These are phyloP conservation scores for Pichia sp. DNA, from an alignment of 1,139 yeast species.

Conservation along the genomic window DNA sequence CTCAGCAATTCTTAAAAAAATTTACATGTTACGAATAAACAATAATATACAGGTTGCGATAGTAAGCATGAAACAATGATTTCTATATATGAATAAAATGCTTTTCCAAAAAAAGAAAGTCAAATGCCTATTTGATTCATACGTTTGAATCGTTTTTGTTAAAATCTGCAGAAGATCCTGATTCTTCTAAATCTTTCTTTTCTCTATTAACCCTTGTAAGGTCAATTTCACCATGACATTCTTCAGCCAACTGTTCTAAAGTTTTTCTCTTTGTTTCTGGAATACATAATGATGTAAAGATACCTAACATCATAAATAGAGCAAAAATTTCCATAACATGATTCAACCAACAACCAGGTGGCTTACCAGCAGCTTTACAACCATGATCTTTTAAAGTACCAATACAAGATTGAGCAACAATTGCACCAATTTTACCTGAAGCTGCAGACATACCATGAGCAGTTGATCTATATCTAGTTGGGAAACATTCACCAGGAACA, in stretches of 20 bases:
- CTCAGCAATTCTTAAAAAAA: too few species aligned
- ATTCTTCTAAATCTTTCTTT: constrained; percentile 1
- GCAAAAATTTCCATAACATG: constrained; percentile 94
- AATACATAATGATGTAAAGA: constrained; percentile 53
- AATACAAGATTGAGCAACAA: constrained; percentile 85
- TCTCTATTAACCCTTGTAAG: constrained; percentile 15
- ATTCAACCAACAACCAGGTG: constrained; percentile 69
- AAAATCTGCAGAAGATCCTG: constrained; percentile 5
- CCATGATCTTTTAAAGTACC: constrained; percentile 80
- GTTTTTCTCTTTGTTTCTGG: constrained; percentile 92
- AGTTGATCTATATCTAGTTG: constrained; percentile 95
- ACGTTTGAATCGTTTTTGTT: constrained; percentile 7
- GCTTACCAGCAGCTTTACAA: constrained; percentile 46
- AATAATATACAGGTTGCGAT: background rate
- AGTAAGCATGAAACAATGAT: too few species aligned
- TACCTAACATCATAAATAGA: constrained; percentile 77
- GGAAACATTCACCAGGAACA: constrained; percentile 94
- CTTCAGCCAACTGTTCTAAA: constrained; percentile 71
- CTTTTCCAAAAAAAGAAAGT: background rate
- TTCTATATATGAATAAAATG: too few species aligned
- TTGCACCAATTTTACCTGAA: constrained; percentile 92
- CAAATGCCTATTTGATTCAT: constrained; percentile 1
- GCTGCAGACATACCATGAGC: constrained; percentile 99
- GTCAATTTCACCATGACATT: constrained; percentile 70
- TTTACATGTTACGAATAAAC: too few species aligned